Percentiles rank a stretch among this genome's conserved stretches.
Conservation (phyloP, 2,329 filamentous ascomycete species). For the Niveomyces coronatus region DNA sequence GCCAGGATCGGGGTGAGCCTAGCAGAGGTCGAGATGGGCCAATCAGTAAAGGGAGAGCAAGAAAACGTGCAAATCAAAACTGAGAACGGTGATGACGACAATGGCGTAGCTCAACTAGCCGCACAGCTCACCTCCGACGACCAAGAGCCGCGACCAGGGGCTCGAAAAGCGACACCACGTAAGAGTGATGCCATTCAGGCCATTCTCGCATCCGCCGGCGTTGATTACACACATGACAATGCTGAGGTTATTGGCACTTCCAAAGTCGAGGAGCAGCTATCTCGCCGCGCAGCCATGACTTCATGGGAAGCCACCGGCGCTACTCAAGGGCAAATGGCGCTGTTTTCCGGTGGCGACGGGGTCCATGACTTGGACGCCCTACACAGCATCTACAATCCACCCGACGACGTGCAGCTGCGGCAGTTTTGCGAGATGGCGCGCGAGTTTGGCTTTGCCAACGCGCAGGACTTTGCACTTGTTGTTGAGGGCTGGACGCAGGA, state of each 20-base stretch:
- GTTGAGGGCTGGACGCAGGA: conserved; percentile 88
- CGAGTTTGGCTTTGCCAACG: conserved; percentile 64
- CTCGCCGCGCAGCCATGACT: conserved; percentile 59
- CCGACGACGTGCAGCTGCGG: conserved; percentile 59
- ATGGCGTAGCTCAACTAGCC: conserved; percentile 64
- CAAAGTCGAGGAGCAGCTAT: conserved; percentile 81
- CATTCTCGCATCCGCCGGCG: conserved; percentile 77
- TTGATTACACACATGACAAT: conserved; percentile 94
- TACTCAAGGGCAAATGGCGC: conserved; percentile 37
- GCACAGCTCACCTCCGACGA: conserved; percentile 37
- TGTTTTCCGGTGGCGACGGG: conserved; percentile 44
- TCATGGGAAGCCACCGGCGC: conserved; percentile 33
- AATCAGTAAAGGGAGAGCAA: conserved; percentile 45
- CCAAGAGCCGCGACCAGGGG: conserved; percentile 26
- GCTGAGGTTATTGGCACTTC: conserved; percentile 87
- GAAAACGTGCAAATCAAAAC: conserved; percentile 32
- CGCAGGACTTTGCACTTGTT: conserved; percentile 76
- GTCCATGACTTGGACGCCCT: conserved; percentile 20
- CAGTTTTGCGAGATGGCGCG: conserved; percentile 89
- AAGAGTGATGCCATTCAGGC: conserved; percentile 72
- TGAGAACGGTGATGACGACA: conserved; percentile 47
- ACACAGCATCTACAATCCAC: conserved; percentile 54
- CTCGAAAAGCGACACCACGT: conserved; percentile 26
- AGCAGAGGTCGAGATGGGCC: conserved; percentile 62
- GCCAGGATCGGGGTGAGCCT: conserved; percentile 76